Base-by-base conservation (phyloP, 2,329 filamentous ascomycete genomes). In the Myriangium duriaei region DNA sequence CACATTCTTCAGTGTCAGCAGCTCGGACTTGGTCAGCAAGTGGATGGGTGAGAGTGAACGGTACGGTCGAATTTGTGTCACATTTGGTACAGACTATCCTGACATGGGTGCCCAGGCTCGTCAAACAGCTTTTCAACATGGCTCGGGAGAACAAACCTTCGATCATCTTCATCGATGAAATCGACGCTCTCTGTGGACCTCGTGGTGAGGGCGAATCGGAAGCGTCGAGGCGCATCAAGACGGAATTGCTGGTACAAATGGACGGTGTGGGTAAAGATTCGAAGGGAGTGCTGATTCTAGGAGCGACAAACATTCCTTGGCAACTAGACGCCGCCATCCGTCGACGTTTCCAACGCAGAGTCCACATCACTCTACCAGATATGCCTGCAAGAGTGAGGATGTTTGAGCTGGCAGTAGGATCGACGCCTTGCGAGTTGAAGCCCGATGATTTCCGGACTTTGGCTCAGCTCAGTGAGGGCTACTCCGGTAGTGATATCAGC, bases 41-140 rank as follows among this genome's bases (percentile, higher is more conserved):
- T 98, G 91, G 91, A 98, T 98, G 91, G 91, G 91, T 66, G 91
- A 98, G 63, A 92, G 83, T 69, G 91, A 98, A 75, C 76, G 86
- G 84, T 92, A 65, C 34, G 69, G 51, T 11, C 3, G n/a, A 4
- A 30, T 21, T 34, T 41, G 31, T 37, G 42, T n/a, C n/a, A n/a
- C n/a, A n/a, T n/a, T n/a, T n/a, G n/a, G n/a, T n/a, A n/a, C n/a
- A n/a, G 7, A 3, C 30, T 18, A 11, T 17, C 32, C 31, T 32
- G 12, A 33, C 21, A 17, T 11, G 3, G 16, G 5, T n/a, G 12
- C 11, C 33, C 52, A 92, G 86, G 53, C 72, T 98, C 50, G 91
- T 98, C 41, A 96, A 96, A 57, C 82, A 93, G 46, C 73, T 98
- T 9, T 98, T 98, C 65, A 85, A 81, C 51, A 95, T 98, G 83